Evolutionary conservation across 129 eudicot genomes (phyloP).

Genomic region (Ambrosia trifida): DNA sequence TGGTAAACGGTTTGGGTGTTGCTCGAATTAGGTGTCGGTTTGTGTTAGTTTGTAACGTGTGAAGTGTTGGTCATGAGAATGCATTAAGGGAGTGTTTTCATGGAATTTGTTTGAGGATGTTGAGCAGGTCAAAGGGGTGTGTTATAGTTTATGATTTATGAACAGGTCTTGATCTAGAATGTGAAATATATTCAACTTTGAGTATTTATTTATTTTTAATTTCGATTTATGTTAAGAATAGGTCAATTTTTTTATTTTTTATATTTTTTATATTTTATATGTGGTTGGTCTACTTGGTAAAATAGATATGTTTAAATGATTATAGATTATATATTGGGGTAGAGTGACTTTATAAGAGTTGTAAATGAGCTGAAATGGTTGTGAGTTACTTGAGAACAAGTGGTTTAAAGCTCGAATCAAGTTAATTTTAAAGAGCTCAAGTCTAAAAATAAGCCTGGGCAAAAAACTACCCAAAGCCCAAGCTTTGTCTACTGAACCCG

Average conservation of each 20-base stretch:
- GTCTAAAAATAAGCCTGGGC: too few relatives aligned
- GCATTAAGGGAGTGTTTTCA: conserved; percentile 29
- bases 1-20: conserved; percentile 31
- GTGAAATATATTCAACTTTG: conserved; percentile 23
- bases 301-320: too few relatives aligned
- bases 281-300: too few relatives aligned
- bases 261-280: too few relatives aligned
- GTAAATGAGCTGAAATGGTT: too few relatives aligned
- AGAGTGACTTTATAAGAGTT: too few relatives aligned
- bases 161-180: conserved; percentile 23
- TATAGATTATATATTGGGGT: too few relatives aligned
- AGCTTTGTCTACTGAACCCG: too few relatives aligned
- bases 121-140: conserved; percentile 21
- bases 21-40: conserved; percentile 33
- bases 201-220: not conserved
- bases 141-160: conserved; percentile 14
- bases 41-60: conserved; percentile 13
- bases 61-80: conserved; percentile 24
- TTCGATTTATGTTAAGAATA: not conserved
- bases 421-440: too few relatives aligned
- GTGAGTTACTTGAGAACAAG: too few relatives aligned
- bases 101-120: conserved; percentile 20
- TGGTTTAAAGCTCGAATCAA: too few relatives aligned
- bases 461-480: too few relatives aligned
- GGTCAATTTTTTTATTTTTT: not conserved